Evolutionary conservation across 768 basidiomycete genomes (phyloP).

Genomic region (Rossbeevera mucosa): DNA sequence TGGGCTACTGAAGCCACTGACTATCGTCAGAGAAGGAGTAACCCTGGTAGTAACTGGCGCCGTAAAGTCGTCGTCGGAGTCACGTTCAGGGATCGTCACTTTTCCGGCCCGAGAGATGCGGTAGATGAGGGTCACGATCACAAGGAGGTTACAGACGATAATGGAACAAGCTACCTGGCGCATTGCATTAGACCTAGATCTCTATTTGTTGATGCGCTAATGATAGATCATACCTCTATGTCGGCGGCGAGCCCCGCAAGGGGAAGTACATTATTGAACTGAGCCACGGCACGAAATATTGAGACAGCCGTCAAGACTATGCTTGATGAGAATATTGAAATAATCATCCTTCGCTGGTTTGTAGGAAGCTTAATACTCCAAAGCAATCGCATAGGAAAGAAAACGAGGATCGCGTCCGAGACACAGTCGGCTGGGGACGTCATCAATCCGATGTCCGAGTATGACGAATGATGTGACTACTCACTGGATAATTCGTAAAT

Average conservation of each 20-base stretch:
- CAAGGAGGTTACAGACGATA: constrained; percentile 20
- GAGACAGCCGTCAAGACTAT: constrained; percentile 8
- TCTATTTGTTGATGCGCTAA: background rate
- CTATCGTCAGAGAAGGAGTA: constrained; percentile 10
- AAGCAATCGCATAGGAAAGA: constrained; percentile 6
- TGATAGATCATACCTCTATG: constrained; percentile 9
- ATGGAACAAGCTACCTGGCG: constrained; percentile 10
- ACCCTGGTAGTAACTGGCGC: background rate
- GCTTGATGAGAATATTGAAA: constrained; percentile 8
- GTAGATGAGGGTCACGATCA: constrained; percentile 15
- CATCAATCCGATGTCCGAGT: background rate
- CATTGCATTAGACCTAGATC: background rate
- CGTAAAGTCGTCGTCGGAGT: background rate
- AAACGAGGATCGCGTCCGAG: constrained; percentile 14
- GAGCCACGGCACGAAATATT: constrained; percentile 11
- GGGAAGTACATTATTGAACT: background rate
- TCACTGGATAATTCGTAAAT: background rate
- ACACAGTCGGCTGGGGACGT: constrained; percentile 16
- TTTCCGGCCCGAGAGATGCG: constrained; percentile 1
- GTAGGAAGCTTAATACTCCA: constrained; percentile 10
- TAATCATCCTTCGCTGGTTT: constrained; percentile 13
- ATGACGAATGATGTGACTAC: background rate
- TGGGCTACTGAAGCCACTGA: constrained; percentile 2
- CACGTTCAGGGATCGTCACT: background rate
- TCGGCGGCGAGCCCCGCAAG: constrained; percentile 10